Conservation (phyloP, 305 asterid genomes). For the Plantago coronopus region DNA sequence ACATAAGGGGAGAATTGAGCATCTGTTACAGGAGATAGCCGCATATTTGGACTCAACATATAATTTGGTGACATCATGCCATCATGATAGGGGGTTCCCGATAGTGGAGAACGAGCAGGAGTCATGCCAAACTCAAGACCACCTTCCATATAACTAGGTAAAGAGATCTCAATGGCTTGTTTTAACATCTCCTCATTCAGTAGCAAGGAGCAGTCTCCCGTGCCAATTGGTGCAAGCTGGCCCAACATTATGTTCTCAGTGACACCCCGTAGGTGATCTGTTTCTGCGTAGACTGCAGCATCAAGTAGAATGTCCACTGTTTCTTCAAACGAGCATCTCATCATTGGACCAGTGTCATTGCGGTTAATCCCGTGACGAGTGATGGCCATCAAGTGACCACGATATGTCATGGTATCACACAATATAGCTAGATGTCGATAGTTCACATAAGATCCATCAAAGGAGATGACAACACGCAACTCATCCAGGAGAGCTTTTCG, state of each 20-base stretch:
- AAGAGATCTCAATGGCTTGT: slow-evolving; percentile 81
- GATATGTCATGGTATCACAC: slow-evolving; percentile 98
- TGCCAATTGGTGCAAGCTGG: slow-evolving; percentile 98
- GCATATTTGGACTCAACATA: slow-evolving; percentile 69
- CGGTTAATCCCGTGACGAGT: slow-evolving; percentile 96
- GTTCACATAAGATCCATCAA: slow-evolving; percentile 95
- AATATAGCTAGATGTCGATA: slow-evolving; percentile 88
- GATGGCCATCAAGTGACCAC: slow-evolving; percentile 98
- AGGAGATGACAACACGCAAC: slow-evolving; percentile 91
- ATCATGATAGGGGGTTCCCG: slow-evolving; percentile 79
- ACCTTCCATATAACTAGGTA: slow-evolving; percentile 94
- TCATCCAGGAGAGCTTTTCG: slow-evolving; percentile 89
- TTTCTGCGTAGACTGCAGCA: slow-evolving; percentile 94
- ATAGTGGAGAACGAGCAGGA: slow-evolving; percentile 75
- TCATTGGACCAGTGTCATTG: slow-evolving; percentile 96
- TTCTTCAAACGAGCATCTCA: slow-evolving; percentile 98
- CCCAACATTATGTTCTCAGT: slow-evolving; percentile 96
- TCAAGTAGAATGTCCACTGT: slow-evolving; percentile 98
- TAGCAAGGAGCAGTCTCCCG: slow-evolving; percentile 79
- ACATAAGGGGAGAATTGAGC: slow-evolving; percentile 88
- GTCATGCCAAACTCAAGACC: slow-evolving; percentile 90
- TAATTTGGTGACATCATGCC: slow-evolving; percentile 93
- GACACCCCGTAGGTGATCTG: slow-evolving; percentile 80
- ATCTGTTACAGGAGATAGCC: slow-evolving; percentile 66
- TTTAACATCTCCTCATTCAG: slow-evolving; percentile 92